phyloP scores from a whole-genome alignment of 148 eudicot genomes.

The Arbutus unedo region DNA sequence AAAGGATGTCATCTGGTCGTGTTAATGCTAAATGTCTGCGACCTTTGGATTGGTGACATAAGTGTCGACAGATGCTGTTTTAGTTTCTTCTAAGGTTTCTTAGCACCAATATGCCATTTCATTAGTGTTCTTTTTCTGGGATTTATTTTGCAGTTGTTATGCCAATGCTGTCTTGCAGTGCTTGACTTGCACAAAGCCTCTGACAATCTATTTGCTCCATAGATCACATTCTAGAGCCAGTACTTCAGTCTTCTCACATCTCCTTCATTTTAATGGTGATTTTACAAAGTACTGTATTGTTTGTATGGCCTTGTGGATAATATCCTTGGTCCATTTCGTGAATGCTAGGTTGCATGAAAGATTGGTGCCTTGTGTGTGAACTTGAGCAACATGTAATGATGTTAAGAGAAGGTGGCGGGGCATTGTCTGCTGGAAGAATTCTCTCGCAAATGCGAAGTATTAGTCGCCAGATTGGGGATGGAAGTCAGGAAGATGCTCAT shows the following conservation, averaged over 20 bases:
- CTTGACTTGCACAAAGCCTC: conserved; percentile 87
- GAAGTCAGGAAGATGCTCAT: conserved; percentile 99
- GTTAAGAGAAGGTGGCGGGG: conserved; percentile 71
- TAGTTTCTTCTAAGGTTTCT: not conserved
- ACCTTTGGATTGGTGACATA: not conserved
- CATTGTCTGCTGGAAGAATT: conserved; percentile 73
- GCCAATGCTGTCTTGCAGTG: conserved; percentile 99
- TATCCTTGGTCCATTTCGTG: conserved; percentile 15
- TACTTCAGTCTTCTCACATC: conserved; percentile 30
- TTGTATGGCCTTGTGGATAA: conserved; percentile 17
- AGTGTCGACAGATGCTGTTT: not conserved
- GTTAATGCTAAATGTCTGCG: conserved; percentile 7
- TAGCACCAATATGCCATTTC: not conserved
- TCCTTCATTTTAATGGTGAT: conserved; percentile 12
- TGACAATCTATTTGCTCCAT: conserved; percentile 63
- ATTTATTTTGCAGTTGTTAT: conserved; percentile 74
- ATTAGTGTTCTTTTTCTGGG: conserved; percentile 17
- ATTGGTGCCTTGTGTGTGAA: conserved; percentile 96
- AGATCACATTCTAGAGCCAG: conserved; percentile 83
- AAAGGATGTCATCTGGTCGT: not conserved
- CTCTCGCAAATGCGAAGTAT: conserved; percentile 66
- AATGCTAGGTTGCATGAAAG: conserved; percentile 53
- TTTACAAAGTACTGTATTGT: conserved; percentile 9
- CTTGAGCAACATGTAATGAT: conserved; percentile 79
- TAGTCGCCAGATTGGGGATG: conserved; percentile 81